phyloP scores from a whole-genome alignment of 352 stramenopile genomes.

The Phytophthora pistaciae region DNA sequence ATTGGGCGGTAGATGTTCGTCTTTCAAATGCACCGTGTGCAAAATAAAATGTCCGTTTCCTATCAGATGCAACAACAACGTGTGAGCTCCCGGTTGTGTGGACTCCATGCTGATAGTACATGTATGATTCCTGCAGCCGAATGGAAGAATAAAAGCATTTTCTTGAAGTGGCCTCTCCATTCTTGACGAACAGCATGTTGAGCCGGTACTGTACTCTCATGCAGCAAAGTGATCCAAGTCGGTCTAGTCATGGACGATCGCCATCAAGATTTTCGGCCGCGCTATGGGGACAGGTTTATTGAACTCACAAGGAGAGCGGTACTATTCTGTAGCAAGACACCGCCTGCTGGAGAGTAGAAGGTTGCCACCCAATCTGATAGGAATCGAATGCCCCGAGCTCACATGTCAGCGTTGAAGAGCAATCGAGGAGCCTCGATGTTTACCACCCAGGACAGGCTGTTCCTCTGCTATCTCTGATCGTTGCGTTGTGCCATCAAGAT shows the following conservation, averaged over 20 bases:
- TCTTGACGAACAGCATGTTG: too few species aligned
- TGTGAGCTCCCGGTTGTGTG: too few species aligned
- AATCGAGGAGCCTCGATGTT: not conserved
- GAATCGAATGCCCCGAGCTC: not conserved
- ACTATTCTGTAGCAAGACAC: not conserved
- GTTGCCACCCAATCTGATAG: not conserved
- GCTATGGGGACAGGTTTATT: not conserved
- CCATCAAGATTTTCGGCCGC: too few species aligned
- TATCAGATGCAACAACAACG: too few species aligned
- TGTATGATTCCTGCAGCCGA: too few species aligned
- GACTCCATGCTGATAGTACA: too few species aligned
- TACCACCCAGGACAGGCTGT: not conserved
- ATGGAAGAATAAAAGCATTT: too few species aligned
- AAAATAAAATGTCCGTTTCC: too few species aligned
- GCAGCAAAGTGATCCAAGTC: too few species aligned
- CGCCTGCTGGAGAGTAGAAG: not conserved
- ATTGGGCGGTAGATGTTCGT: constrained; percentile 4
- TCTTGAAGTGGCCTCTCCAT: too few species aligned
- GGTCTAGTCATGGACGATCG: too few species aligned
- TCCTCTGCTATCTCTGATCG: not conserved
- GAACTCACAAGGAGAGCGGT: not conserved
- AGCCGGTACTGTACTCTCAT: too few species aligned
- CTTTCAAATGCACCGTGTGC: not conserved
- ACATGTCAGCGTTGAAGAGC: not conserved
- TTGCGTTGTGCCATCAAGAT: not conserved